phyloP scores from a whole-genome alignment of 805 yeast genomes.

The Saturnispora ahearnii region DNA sequence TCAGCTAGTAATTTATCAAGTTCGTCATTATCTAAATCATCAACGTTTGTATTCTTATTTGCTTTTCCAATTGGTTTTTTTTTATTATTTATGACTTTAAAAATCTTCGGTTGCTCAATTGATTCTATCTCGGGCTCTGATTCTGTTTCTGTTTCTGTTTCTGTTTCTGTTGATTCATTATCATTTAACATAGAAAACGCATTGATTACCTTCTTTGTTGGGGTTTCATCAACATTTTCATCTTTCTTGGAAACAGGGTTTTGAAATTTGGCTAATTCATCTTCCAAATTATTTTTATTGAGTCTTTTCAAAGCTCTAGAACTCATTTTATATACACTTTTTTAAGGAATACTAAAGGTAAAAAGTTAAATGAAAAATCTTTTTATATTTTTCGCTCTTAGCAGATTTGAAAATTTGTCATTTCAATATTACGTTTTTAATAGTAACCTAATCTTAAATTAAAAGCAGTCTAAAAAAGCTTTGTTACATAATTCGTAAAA shows the following conservation, averaged over 20 bases:
- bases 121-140: not conserved
- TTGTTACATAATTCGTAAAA: no score
- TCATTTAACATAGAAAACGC: constrained; percentile 38
- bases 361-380: not conserved
- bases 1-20: constrained; percentile 47
- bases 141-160: not conserved
- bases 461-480: no score
- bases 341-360: not conserved
- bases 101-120: not conserved
- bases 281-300: constrained; percentile 27
- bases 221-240: constrained; percentile 18
- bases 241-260: constrained; percentile 6
- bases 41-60: constrained; percentile 18
- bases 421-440: no score
- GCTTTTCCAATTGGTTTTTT: constrained; percentile 16
- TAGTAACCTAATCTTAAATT: no score
- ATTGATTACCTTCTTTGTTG: constrained; percentile 14
- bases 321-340: constrained; percentile 31
- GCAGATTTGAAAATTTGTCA: no score
- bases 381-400: not conserved
- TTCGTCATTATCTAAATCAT: constrained; percentile 30
- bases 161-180: constrained; percentile 18
- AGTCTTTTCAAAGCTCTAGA: constrained; percentile 40
- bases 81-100: not conserved
- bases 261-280: constrained; percentile 17